Percentiles rank a stretch among this genome's conserved stretches.
Conservation (phyloP, 805 yeast genomes). For the Kodamaea kaohsiungensis region DNA sequence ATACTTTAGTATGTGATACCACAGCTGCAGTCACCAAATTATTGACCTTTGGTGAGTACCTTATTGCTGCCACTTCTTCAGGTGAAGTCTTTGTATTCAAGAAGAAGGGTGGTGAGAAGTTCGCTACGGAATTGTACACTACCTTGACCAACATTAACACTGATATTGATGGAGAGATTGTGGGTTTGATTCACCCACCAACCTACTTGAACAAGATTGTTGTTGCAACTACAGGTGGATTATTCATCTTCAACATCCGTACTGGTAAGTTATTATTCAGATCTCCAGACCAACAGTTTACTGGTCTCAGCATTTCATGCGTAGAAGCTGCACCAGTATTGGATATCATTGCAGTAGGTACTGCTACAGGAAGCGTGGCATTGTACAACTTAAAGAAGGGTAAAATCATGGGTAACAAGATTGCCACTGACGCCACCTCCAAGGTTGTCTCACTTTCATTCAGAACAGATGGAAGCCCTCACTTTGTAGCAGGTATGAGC, state of each 20-base stretch:
- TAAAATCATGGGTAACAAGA: conserved; percentile 48
- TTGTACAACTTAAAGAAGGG: conserved; percentile 72
- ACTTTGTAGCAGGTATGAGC: conserved; percentile 74
- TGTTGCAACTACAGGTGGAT: conserved; percentile 67
- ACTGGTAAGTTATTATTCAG: conserved; percentile 72
- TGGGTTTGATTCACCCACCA: conserved; percentile 76
- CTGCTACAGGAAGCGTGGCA: conserved; percentile 62
- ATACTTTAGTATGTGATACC: conserved; percentile 35
- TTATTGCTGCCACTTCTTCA: conserved; percentile 52
- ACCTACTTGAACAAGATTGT: conserved; percentile 89
- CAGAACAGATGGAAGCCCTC: conserved; percentile 87
- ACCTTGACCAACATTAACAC: conserved; percentile 52
- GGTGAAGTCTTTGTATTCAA: conserved; percentile 56
- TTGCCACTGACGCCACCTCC: conserved; percentile 44
- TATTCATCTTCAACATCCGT: conserved; percentile 70
- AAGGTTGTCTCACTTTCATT: conserved; percentile 69
- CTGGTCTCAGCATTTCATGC: conserved; percentile 53
- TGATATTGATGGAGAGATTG: conserved; percentile 68
- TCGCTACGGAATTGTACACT: conserved; percentile 68
- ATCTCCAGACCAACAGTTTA: conserved; percentile 47
- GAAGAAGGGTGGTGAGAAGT: conserved; percentile 44
- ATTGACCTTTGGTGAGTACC: conserved; percentile 73
- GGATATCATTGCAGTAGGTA: conserved; percentile 80
- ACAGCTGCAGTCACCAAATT: conserved; percentile 47
- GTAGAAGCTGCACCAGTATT: conserved; percentile 84